These are phyloP conservation scores for Candida schatavii DNA, from an alignment of 805 yeast genomes.

Conservation along the genomic window DNA sequence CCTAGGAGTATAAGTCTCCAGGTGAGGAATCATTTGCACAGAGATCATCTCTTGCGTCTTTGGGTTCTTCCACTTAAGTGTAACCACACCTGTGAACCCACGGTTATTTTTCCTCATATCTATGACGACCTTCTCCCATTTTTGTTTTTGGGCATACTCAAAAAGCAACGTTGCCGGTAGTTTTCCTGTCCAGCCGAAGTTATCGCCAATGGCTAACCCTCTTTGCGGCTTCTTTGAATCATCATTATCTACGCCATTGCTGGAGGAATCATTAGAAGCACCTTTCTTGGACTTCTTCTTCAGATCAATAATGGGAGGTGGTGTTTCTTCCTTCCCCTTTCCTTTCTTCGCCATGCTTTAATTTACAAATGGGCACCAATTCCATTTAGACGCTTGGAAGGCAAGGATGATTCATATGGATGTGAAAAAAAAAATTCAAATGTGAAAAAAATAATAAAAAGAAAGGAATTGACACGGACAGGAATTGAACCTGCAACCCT, in stretches of 20 bases:
- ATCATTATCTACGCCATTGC: slow-evolving; percentile 2
- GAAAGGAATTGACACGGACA: slow-evolving; percentile 61
- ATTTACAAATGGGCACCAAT: background rate
- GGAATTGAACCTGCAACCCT: slow-evolving; percentile 88
- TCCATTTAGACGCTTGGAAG: too few species aligned
- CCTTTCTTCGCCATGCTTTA: slow-evolving; percentile 15
- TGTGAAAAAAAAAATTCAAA: background rate
- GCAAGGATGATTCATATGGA: too few species aligned
- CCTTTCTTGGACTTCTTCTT: slow-evolving; percentile 9
- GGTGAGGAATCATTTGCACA: slow-evolving; percentile 53
- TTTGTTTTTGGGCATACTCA: slow-evolving; percentile 82
- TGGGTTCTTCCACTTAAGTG: slow-evolving; percentile 72
- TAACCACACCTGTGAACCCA: slow-evolving; percentile 67
- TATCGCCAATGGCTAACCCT: slow-evolving; percentile 47
- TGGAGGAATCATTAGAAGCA: slow-evolving; percentile 3
- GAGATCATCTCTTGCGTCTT: slow-evolving; percentile 67
- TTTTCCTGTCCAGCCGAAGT: slow-evolving; percentile 92
- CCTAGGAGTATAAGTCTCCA: slow-evolving; percentile 56
- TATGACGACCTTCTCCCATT: slow-evolving; percentile 85
- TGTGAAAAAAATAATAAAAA: background rate
- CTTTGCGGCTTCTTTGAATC: slow-evolving; percentile 32
- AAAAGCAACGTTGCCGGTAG: slow-evolving; percentile 82
- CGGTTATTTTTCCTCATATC: slow-evolving; percentile 51
- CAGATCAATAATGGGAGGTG: slow-evolving; percentile 2
- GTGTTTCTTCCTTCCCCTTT: slow-evolving; percentile 9